Evolutionary conservation across 2,329 filamentous ascomycete genomes (phyloP), one percentile per base, ranked within the genome.

Genomic region (Beauveria sp.): DNA sequence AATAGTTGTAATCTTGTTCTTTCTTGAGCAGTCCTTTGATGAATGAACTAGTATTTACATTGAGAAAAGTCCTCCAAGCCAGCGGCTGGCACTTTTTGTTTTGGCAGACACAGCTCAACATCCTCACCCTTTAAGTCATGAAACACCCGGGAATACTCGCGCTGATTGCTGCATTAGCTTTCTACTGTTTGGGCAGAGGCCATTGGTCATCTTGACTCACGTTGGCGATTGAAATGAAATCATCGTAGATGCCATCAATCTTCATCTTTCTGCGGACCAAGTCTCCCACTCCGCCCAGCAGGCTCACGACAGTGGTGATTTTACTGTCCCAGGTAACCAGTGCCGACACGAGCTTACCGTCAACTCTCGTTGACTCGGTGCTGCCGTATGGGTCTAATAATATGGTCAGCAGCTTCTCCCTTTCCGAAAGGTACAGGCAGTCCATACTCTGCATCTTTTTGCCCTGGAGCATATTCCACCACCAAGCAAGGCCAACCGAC

Each of bases 261-360:
- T 71, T 71, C 72, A 76, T 74, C 59, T 69, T 71, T 47, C 73
- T 63, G 4, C 75, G 69, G 4, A 76, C 75, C 24, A 76, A 66
- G 47, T 75, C 71, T 12, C 66, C 64, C 0, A 75, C 73, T 0
- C 75, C 76, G 2, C 74, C 75, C 4, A 77, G 64, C 0, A 77
- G 66, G 0, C 75, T 70, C 20, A 71, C 67, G 0, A 77, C 74
- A 0, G 74, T 78, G 10, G 73, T 73, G 8, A 77, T 66, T 59
- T 78, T 78, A 64, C 75, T 77, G 55, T 77, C 76, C 76, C 76
- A 78, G 1, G 73, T 76, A 3, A 77, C 67, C 5, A 77, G 70
- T 1, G 73, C 72, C 1, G 74, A 76, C 20, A 75, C 71, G 0
- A 69, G 67, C 12, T 72, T 68, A 10, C 76, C 76, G 55, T 78